Evolutionary conservation across 2,329 filamentous ascomycete species (phyloP).

Genomic region (Oidium heveae): DNA sequence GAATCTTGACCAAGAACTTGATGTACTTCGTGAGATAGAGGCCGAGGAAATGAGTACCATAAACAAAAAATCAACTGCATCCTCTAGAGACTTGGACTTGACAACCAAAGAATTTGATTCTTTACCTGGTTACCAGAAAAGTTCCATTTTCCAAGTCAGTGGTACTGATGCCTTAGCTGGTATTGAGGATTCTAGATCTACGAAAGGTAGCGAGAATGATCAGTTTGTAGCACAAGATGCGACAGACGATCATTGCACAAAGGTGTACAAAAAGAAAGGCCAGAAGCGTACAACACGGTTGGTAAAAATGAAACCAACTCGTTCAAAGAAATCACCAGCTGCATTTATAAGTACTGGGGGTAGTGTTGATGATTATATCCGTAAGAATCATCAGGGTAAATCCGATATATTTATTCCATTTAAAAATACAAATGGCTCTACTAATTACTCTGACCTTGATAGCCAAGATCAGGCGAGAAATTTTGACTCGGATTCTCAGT

Average conservation of each 20-base stretch:
- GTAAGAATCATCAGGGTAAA: conserved; percentile 9
- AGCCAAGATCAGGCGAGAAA: conserved; percentile 10
- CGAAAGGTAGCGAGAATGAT: too few relatives aligned
- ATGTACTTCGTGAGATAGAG: conserved; percentile 49
- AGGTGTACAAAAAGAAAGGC: conserved; percentile 58
- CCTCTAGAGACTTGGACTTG: too few relatives aligned
- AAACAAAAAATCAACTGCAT: too few relatives aligned
- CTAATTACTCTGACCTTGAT: not conserved
- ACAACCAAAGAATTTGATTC: too few relatives aligned
- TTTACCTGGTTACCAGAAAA: too few relatives aligned
- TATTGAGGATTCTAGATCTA: too few relatives aligned
- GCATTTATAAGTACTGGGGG: conserved; percentile 11
- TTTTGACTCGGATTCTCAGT: conserved; percentile 12
- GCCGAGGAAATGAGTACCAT: conserved; percentile 14
- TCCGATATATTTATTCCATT: not conserved
- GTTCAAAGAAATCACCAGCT: conserved; percentile 20
- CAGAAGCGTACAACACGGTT: conserved; percentile 53
- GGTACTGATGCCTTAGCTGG: too few relatives aligned
- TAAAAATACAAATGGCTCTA: conserved; percentile 1
- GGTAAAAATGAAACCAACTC: conserved; percentile 34
- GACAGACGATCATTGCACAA: conserved; percentile 21
- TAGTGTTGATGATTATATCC: conserved; percentile 15
- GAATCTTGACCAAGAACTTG: conserved; percentile 44
- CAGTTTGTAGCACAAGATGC: too few relatives aligned
- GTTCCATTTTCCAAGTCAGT: too few relatives aligned